A percentile compares a stretch with the other conserved stretches of the same genome.
Conservation (phyloP, 192 early-diverging fungal species). For the Coemansia sp. region DNA sequence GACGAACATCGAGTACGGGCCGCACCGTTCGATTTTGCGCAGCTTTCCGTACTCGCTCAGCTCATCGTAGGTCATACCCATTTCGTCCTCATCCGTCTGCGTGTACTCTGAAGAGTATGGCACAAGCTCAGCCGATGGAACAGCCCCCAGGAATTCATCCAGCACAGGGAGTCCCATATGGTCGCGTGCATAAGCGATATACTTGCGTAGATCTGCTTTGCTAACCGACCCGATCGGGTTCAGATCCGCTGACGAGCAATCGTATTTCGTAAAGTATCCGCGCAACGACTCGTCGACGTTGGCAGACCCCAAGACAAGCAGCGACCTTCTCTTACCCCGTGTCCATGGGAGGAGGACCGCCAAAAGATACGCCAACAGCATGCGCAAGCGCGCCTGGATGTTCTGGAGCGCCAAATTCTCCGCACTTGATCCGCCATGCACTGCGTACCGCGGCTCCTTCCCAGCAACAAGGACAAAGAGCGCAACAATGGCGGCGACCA, state of each 20-base stretch:
- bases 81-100: constrained; percentile 93
- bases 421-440: constrained; percentile 76
- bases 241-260: constrained; percentile 95
- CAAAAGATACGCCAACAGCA: constrained; percentile 94
- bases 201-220: constrained; percentile 84
- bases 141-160: constrained; percentile 75
- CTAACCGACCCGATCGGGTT: constrained; percentile 96
- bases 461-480: constrained; percentile 78
- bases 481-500: constrained; percentile 70
- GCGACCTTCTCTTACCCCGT: constrained; percentile 54
- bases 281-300: constrained; percentile 97
- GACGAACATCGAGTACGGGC: constrained; percentile 93
- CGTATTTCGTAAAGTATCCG: constrained; percentile 98
- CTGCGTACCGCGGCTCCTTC: constrained; percentile 71
- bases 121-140: constrained; percentile 95
- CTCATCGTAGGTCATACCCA: constrained; percentile 98
- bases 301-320: constrained; percentile 93
- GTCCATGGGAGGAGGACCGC: constrained; percentile 95
- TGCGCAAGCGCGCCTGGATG: constrained; percentile 91
- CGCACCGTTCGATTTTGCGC: constrained; percentile 83
- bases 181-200: constrained; percentile 69
- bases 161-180: constrained; percentile 70
- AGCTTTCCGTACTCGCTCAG: constrained; percentile 87
- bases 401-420: constrained; percentile 98
- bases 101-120: constrained; percentile 79